Conservation (phyloP, 164 flowering plant species). For the Saururus chinensis region DNA sequence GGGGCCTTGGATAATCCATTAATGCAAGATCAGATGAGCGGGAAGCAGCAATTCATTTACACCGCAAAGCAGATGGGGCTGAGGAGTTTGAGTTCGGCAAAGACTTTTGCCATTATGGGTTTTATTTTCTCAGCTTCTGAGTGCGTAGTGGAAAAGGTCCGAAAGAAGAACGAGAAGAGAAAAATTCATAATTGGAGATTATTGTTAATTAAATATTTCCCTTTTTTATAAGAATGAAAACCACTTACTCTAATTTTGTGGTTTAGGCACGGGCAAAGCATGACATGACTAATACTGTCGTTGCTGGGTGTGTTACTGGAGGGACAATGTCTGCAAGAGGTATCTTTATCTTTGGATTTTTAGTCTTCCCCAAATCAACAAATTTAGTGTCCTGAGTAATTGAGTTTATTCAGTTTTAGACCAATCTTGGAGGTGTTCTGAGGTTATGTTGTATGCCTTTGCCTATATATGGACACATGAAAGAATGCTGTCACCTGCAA, state of each 20-base stretch:
- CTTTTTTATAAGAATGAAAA: background rate
- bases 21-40: constrained; percentile 70
- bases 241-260: constrained; percentile 1
- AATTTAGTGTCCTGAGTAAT: no score
- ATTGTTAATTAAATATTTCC: background rate
- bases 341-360: constrained; percentile 14
- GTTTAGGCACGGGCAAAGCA: constrained; percentile 84
- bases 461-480: no score
- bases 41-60: constrained; percentile 58
- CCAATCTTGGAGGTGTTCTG: no score
- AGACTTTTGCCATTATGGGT: constrained; percentile 88
- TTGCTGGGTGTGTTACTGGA: constrained; percentile 94
- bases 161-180: background rate
- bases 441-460: no score
- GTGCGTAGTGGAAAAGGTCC: constrained; percentile 84
- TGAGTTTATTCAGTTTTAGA: no score
- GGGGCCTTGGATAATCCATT: constrained; percentile 83
- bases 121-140: constrained; percentile 81
- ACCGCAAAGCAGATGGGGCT: constrained; percentile 81
- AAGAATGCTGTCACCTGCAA: no score
- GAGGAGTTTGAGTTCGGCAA: constrained; percentile 66
- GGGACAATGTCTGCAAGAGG: constrained; percentile 83
- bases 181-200: background rate
- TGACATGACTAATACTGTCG: constrained; percentile 72
- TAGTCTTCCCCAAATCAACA: no score